These are phyloP conservation scores for Myxozyma sirexii DNA, from an alignment of 805 yeast genomes.

Conservation along the genomic window DNA sequence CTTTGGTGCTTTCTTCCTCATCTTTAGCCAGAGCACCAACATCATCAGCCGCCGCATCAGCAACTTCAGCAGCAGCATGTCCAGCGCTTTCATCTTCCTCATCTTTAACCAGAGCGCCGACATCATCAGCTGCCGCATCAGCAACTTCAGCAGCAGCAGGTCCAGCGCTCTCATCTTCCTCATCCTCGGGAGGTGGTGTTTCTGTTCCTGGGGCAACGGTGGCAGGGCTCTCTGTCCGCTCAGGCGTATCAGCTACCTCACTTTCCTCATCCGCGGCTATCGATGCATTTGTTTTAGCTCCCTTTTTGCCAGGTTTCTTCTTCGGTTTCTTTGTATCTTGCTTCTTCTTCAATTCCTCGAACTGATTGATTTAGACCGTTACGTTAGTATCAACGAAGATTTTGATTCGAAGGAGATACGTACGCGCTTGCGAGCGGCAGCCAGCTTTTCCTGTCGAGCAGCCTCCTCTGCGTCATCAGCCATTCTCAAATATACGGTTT, in stretches of 20 bases:
- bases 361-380: conserved; percentile 38
- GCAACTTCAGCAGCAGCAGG: conserved; percentile 49
- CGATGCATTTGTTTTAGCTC: not conserved
- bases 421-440: conserved; percentile 71
- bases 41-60: conserved; percentile 18
- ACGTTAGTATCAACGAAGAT: not conserved
- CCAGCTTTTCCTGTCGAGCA: conserved; percentile 61
- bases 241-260: conserved; percentile 16
- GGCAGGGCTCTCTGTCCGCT: conserved; percentile 19
- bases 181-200: conserved; percentile 39
- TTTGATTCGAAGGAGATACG: conserved; percentile 27
- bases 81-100: conserved; percentile 41
- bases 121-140: not conserved
- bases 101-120: conserved; percentile 15
- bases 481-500: conserved; percentile 9
- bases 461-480: conserved; percentile 39
- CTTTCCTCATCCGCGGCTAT: conserved; percentile 2
- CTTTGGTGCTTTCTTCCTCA: conserved; percentile 31
- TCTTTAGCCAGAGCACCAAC: conserved; percentile 16
- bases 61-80: conserved; percentile 43
- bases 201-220: conserved; percentile 22
- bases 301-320: conserved; percentile 23
- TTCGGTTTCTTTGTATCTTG: conserved; percentile 53
- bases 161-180: conserved; percentile 39
- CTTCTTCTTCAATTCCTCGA: conserved; percentile 65